A percentile compares a stretch with the other conserved stretches of the same genome.
Evolutionary conservation across 768 basidiomycete species (phyloP).

Genomic region (Lactifluus piperatus): DNA sequence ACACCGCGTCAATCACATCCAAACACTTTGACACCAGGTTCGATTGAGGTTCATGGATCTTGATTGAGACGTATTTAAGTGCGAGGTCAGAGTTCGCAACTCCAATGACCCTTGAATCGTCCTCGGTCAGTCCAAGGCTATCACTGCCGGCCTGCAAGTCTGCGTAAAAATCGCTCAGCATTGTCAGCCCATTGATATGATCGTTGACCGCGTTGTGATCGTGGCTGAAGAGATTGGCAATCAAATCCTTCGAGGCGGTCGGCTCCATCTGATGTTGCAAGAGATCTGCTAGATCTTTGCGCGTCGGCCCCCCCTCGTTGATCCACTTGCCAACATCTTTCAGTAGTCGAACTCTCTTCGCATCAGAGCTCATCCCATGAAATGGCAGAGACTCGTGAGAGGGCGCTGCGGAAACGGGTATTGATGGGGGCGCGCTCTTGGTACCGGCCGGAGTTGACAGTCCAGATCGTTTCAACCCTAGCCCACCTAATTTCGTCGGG

Average conservation of each 20-base stretch:
- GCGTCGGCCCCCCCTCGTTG: constrained; percentile 73
- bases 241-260: constrained; percentile 65
- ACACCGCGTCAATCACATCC: constrained; percentile 73
- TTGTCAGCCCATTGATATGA: constrained; percentile 66
- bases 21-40: constrained; percentile 82
- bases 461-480: constrained; percentile 36
- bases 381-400: constrained; percentile 31
- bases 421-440: constrained; percentile 28
- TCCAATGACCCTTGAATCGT: constrained; percentile 52
- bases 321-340: constrained; percentile 81
- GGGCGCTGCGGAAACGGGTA: constrained; percentile 28
- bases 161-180: constrained; percentile 68
- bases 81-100: constrained; percentile 86
- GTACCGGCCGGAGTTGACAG: constrained; percentile 23
- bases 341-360: constrained; percentile 54
- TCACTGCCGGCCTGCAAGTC: constrained; percentile 49
- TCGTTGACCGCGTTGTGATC: constrained; percentile 96
- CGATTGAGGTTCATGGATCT: constrained; percentile 83
- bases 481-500: constrained; percentile 24
- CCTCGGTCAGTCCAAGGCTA: constrained; percentile 35
- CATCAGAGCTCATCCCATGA: constrained; percentile 45
- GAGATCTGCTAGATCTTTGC: constrained; percentile 80
- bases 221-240: constrained; percentile 79
- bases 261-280: constrained; percentile 91
- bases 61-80: constrained; percentile 89